Evolutionary conservation across 768 basidiomycete genomes (phyloP).

Genomic region (Hericium alpestre): DNA sequence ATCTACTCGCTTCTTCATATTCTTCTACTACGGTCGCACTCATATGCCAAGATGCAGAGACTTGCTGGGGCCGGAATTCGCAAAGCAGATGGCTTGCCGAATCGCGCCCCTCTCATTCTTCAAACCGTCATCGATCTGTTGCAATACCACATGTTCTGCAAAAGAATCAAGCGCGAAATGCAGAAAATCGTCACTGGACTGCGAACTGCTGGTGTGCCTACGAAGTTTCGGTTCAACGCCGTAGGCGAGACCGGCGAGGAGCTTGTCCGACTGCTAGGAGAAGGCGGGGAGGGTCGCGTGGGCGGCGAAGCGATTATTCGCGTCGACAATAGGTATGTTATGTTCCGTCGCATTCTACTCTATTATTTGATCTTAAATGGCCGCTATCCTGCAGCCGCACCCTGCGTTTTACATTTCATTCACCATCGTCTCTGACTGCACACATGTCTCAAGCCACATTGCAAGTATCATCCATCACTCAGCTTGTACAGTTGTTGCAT

Average conservation of each 20-base stretch:
- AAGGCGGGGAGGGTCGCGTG: conserved; percentile 30
- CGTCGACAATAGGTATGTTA: conserved; percentile 63
- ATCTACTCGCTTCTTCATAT: conserved; percentile 56
- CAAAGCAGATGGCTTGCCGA: conserved; percentile 8
- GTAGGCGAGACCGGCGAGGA: conserved; percentile 59
- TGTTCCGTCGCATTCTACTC: not conserved
- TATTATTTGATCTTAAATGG: not conserved
- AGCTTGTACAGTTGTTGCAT: conserved; percentile 60
- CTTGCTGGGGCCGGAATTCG: conserved; percentile 19
- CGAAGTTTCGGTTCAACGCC: conserved; percentile 46
- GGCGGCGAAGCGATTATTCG: conserved; percentile 67
- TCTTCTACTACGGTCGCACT: conserved; percentile 54
- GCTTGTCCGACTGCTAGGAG: conserved; percentile 40
- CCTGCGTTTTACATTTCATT: conserved; percentile 62
- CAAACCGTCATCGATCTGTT: conserved; percentile 70
- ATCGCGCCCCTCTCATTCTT: conserved; percentile 39
- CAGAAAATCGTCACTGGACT: conserved; percentile 39
- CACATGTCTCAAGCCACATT: conserved; percentile 75
- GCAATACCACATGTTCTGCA: conserved; percentile 70
- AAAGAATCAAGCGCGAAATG: conserved; percentile 49
- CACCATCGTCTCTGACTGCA: conserved; percentile 68
- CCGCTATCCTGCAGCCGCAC: conserved; percentile 39
- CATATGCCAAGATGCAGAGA: conserved; percentile 32
- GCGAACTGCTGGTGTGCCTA: conserved; percentile 40
- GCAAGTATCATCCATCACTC: conserved; percentile 61